phyloP scores from a whole-genome alignment of 306 rosid genomes.

The Trifolium pratense region DNA sequence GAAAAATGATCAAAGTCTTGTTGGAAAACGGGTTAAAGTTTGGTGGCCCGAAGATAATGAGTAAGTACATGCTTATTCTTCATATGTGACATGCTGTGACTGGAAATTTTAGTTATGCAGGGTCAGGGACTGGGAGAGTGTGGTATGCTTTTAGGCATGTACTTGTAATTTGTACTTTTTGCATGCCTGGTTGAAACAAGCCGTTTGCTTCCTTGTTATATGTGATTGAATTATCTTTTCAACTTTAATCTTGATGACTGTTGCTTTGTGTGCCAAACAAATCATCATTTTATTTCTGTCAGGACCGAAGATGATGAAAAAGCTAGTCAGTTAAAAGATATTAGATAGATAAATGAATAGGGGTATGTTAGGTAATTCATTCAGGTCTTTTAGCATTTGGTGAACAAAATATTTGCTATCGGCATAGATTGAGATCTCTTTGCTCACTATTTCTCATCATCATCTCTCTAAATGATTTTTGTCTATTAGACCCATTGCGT shows the following conservation, averaged over 20 bases:
- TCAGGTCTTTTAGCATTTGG: background rate
- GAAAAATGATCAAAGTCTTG: slow-evolving; percentile 54
- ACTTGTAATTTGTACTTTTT: slow-evolving; percentile 1
- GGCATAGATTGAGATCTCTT: background rate
- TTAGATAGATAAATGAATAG: background rate
- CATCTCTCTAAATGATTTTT: background rate
- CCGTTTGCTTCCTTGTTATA: slow-evolving; percentile 13
- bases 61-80: slow-evolving; percentile 59
- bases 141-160: slow-evolving; percentile 4
- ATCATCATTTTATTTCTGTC: slow-evolving; percentile 6
- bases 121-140: background rate
- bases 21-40: slow-evolving; percentile 73
- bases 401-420: slow-evolving; percentile 2
- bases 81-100: slow-evolving; percentile 25
- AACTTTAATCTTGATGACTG: background rate
- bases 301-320: background rate
- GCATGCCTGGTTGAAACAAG: background rate
- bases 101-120: slow-evolving; percentile 7
- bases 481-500: background rate
- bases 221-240: background rate
- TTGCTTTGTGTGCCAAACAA: slow-evolving; percentile 10
- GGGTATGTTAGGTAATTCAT: background rate
- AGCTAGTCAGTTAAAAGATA: background rate
- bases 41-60: slow-evolving; percentile 81
- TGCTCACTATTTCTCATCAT: background rate